phyloP scores from a whole-genome alignment of 345 rosid genomes.

The Hibiscus trionum region DNA sequence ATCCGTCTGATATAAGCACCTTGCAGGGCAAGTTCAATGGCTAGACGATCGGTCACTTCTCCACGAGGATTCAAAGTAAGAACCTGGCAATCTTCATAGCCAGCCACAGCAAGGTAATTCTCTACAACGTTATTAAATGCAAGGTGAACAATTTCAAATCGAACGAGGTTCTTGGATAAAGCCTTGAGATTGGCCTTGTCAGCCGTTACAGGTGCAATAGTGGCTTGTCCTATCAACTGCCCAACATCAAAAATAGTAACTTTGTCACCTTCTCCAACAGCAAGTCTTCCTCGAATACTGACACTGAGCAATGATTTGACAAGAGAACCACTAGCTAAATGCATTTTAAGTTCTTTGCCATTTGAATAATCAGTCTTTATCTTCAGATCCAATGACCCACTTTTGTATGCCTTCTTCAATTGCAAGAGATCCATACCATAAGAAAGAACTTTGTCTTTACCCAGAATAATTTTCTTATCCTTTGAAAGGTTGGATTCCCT shows the following conservation, averaged over 20 bases:
- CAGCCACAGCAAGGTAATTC: slow-evolving; percentile 94
- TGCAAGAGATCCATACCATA: slow-evolving; percentile 78
- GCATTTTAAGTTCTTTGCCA: slow-evolving; percentile 86
- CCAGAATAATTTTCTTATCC: slow-evolving; percentile 59
- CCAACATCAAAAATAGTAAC: slow-evolving; percentile 94
- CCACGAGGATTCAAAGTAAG: slow-evolving; percentile 89
- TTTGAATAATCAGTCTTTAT: slow-evolving; percentile 94
- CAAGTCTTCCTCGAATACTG: slow-evolving; percentile 88
- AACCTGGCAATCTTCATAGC: slow-evolving; percentile 95
- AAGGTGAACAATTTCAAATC: slow-evolving; percentile 96
- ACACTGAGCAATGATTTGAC: slow-evolving; percentile 93
- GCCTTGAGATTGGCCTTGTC: slow-evolving; percentile 97
- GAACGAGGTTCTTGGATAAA: slow-evolving; percentile 84
- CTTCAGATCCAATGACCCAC: slow-evolving; percentile 95
- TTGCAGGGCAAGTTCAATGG: slow-evolving; percentile 91
- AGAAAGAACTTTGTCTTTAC: slow-evolving; percentile 73
- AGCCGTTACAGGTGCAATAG: slow-evolving; percentile 79
- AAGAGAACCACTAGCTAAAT: slow-evolving; percentile 77
- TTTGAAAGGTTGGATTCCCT: slow-evolving; percentile 63
- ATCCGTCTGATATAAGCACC: slow-evolving; percentile 85
- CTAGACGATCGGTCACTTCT: slow-evolving; percentile 92
- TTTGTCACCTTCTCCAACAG: slow-evolving; percentile 99
- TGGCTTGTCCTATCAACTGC: slow-evolving; percentile 87
- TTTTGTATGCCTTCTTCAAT: slow-evolving; percentile 89
- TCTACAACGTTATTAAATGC: slow-evolving; percentile 69